A percentile compares a stretch with the other conserved stretches of the same genome.
phyloP scores from a whole-genome alignment of 169 alveolate species.

The Neospora caninum region DNA sequence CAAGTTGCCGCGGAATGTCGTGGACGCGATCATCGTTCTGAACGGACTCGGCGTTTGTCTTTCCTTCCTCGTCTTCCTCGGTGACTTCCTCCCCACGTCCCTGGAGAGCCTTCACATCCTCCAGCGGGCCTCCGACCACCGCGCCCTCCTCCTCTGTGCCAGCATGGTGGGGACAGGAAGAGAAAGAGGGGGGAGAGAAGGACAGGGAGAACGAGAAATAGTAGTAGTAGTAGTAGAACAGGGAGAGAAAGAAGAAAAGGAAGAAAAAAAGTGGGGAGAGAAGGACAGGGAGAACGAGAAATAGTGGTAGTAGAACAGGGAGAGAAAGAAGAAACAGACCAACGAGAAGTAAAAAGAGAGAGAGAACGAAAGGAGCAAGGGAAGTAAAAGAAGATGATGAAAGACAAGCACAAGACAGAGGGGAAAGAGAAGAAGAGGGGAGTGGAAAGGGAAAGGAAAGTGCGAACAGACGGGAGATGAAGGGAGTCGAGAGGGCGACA shows the following conservation, averaged over 20 bases:
- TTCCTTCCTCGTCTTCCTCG: slow-evolving; percentile 42
- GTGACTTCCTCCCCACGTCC: slow-evolving; percentile 25
- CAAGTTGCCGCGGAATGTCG: neutral
- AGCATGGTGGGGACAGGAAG: slow-evolving; percentile 6
- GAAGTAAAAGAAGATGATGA: too few species aligned
- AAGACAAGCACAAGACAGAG: neutral
- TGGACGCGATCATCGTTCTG: neutral
- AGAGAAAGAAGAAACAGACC: too few species aligned
- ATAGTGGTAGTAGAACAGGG: too few species aligned
- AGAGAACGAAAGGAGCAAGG: neutral
- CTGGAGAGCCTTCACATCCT: neutral
- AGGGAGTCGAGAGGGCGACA: too few species aligned
- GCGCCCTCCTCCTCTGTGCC: slow-evolving; percentile 14
- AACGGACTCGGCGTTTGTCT: slow-evolving; percentile 37
- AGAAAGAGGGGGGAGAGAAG: neutral
- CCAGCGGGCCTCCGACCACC: neutral
- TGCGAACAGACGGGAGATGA: too few species aligned
- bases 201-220: neutral
- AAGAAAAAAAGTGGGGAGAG: neutral
- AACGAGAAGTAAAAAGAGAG: neutral
- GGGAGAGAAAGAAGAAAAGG: too few species aligned
- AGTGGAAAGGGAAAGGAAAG: too few species aligned
- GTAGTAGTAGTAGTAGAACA: too few species aligned
- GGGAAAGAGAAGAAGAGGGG: neutral
- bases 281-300: neutral